Evolutionary conservation across 1,284 basidiomycete species (phyloP), one percentile per base, ranked within the genome.

Genomic region (Grifola frondosa): DNA sequence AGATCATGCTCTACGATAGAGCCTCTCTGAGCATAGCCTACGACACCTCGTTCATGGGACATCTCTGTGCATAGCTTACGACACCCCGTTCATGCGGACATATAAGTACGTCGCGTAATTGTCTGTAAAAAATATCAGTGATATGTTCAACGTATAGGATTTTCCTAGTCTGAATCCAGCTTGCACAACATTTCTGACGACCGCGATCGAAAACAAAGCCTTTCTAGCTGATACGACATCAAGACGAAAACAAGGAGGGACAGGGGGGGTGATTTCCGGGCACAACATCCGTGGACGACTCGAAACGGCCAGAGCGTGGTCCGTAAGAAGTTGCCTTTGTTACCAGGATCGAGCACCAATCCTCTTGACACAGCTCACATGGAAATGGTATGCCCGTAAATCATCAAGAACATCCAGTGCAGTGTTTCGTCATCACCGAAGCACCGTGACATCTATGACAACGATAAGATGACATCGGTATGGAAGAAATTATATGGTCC

Each of bases 61-160:
- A 53, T 7, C 64, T 56, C 22, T 77, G 74, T 1, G 86, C 70
- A 57, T 87, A 90, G 61, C 82, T 82, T 29, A 89, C 76, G 2
- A 86, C 60, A 1, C 86, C 85, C 12, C 70, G 67, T 53, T 84
- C 77, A 21, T 77, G 72, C 0, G 87, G 88, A 58, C 87, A 90
- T 41, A 86, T 78, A 37, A 88, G 64, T 41, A 89, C 76, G 64
- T 89, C 86, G 40, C 87, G 74, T 23, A 89, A 71, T 68, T 89
- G 88, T 22, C 87, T 89, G 59, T 25, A 49, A 36, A 13, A 32
- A 31, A 16, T 15, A n/a, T n/a, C n/a, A n/a, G n/a, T n/a, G n/a
- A 13, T n/a, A 17, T 19, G 28, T 13, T 20, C 17, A 11, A 30
- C 2, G 28, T 40, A n/a, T 10, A 16, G 6, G 20, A 28, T 28